These are phyloP conservation scores for Cnidoscolus chayamansa DNA, from an alignment of 441 rosid species.

Conservation along the genomic window DNA sequence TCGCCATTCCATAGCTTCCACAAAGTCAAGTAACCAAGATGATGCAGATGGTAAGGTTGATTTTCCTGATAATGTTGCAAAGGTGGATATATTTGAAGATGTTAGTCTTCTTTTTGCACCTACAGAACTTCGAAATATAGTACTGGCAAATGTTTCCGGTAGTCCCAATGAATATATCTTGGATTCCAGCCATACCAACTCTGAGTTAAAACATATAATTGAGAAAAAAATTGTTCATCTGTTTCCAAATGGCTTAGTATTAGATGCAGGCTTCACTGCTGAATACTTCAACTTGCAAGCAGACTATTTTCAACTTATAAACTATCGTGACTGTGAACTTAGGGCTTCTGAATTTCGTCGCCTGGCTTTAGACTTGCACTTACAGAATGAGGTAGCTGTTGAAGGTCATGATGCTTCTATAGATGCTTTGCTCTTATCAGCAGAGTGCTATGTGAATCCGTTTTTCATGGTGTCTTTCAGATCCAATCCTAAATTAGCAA, in stretches of 20 bases:
- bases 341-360: conserved; percentile 77
- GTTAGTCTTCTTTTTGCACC: conserved; percentile 61
- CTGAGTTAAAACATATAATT: conserved; percentile 36
- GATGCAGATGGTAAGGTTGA: conserved; percentile 56
- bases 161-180: conserved; percentile 30
- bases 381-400: conserved; percentile 43
- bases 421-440: conserved; percentile 85
- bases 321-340: conserved; percentile 66
- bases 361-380: conserved; percentile 70
- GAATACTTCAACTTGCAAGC: conserved; percentile 69
- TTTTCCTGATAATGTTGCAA: conserved; percentile 39
- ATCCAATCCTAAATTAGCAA: conserved; percentile 32
- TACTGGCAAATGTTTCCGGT: conserved; percentile 42
- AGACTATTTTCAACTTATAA: conserved; percentile 60
- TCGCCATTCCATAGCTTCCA: conserved; percentile 29
- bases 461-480: conserved; percentile 59
- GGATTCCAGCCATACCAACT: conserved; percentile 31
- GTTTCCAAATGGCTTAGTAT: conserved; percentile 41
- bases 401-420: conserved; percentile 84
- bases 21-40: conserved; percentile 41
- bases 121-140: conserved; percentile 48
- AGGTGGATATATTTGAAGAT: conserved; percentile 61
- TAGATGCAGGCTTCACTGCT: conserved; percentile 52
- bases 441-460: conserved; percentile 87
- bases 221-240: conserved; percentile 33